Evolutionary conservation across 2,329 filamentous ascomycete genomes (phyloP).

Genomic region (Paracamarosporium sp.): DNA sequence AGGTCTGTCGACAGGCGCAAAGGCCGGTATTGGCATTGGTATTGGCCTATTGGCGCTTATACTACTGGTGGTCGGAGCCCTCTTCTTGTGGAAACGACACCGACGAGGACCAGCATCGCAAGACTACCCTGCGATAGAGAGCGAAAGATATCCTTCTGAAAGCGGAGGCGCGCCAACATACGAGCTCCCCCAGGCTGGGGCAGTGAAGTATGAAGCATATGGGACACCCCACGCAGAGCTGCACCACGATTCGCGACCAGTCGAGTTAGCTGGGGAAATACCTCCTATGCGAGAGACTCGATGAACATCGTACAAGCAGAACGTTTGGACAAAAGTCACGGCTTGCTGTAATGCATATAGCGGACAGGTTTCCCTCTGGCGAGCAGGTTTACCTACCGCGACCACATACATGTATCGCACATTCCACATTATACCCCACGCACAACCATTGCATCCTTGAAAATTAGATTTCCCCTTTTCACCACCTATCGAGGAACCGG

Average conservation of each 20-base stretch:
- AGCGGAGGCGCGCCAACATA: not conserved
- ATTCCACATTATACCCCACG: no score
- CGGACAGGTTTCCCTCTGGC: no score
- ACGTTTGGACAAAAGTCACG: no score
- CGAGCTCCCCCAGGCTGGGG: not conserved
- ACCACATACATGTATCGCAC: no score
- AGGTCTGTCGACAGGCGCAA: not conserved
- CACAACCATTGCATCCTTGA: no score
- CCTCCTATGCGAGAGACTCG: not conserved
- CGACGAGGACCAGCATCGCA: not conserved
- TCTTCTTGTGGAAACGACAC: not conserved
- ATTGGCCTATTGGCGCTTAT: not conserved
- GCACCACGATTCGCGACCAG: not conserved
- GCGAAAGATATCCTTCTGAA: not conserved
- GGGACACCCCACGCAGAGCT: not conserved
- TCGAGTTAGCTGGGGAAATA: not conserved
- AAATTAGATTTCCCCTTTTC: no score
- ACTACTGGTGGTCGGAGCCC: not conserved
- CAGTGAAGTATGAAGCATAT: not conserved
- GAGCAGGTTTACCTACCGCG: no score
- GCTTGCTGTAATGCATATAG: no score
- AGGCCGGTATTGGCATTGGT: not conserved
- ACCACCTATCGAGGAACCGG: no score
- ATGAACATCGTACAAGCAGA: no score
- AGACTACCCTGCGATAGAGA: not conserved